Evolutionary conservation across 139 green algal species (phyloP), one percentile per base, ranked within the genome.

Genomic region (Picochlorum costavermella): DNA sequence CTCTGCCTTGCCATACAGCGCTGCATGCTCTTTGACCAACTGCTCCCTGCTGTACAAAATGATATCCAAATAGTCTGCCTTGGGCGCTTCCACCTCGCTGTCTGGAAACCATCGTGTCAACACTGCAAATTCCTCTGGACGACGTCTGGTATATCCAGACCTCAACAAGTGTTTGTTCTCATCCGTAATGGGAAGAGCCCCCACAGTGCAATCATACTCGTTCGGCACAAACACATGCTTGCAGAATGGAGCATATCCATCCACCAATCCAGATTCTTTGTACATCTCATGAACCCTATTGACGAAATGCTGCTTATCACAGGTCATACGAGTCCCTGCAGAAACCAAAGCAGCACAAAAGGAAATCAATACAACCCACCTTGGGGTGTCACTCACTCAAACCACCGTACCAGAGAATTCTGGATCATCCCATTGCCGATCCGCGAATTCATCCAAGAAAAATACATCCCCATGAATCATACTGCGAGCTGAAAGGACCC

Each of bases 201-300:
- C 79, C 13, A 87, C 65, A 50, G 78, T 81, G 20, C 82, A 81
- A 25, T 69, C 79, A 11, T 84, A 65, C 57, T 92, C 92, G 72
- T 96, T 96, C 10, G 79, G 83, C 55, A 97, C 74, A 36, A 97
- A 96, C 0, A 97, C 58, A 73, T 96, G 90, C 73, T 96, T 96
- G 84, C 91, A 97, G 65, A 97, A 97, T 13, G 88, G 86, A 3
- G 91, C 91, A 63, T 97, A 97, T 33, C 91, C 91, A 25, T 95
- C 87, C 3, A 83, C 69, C 46, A 95, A 80, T 25, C 10, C 26
- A 1, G 60, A 77, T 2, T 59, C 65, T 25, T 74, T 56, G 69
- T 79, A 81, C 13, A 63, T 11, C 11, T 79, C 57, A 26, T 94
- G 78, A 8, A 94, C 66, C 5, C 68, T 45, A 3, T 69, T 28